Conservation (phyloP, 768 basidiomycete species). For the Glaciozyma antarctica region DNA sequence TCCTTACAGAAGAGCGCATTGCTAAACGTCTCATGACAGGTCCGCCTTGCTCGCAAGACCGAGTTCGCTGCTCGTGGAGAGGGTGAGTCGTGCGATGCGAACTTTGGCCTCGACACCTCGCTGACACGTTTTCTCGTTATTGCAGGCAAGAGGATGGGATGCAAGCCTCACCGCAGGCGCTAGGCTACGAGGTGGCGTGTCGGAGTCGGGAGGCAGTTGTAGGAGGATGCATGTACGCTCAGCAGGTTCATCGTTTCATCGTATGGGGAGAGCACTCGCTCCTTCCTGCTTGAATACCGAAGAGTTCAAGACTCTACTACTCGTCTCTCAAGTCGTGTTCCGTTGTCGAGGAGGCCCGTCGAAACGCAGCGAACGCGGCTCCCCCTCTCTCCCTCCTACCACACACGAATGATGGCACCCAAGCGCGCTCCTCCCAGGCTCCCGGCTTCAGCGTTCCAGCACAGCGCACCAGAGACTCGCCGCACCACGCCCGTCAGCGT, state of each 20-base stretch:
- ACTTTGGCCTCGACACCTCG: neutral
- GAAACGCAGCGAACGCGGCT: no score
- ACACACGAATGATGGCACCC: neutral
- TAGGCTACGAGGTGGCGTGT: neutral
- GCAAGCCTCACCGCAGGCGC: constrained; percentile 30
- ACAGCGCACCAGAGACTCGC: constrained; percentile 31
- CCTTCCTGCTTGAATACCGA: no score
- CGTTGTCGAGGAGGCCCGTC: no score
- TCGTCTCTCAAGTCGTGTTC: no score
- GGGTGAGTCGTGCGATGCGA: constrained; percentile 2
- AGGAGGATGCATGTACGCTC: no score
- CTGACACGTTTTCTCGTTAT: neutral
- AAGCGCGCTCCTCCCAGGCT: constrained; percentile 41
- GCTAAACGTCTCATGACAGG: neutral
- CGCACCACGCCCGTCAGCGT: neutral
- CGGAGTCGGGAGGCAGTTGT: no score
- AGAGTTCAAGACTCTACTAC: no score
- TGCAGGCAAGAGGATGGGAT: constrained; percentile 20
- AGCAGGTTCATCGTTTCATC: no score
- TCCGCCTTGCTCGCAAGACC: neutral
- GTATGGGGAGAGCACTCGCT: no score
- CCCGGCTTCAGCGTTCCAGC: constrained; percentile 58
- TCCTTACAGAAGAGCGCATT: neutral
- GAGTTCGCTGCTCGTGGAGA: neutral
- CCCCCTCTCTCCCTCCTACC: no score